Evolutionary conservation across 805 yeast genomes (phyloP).

Genomic region (Candida michaelii): DNA sequence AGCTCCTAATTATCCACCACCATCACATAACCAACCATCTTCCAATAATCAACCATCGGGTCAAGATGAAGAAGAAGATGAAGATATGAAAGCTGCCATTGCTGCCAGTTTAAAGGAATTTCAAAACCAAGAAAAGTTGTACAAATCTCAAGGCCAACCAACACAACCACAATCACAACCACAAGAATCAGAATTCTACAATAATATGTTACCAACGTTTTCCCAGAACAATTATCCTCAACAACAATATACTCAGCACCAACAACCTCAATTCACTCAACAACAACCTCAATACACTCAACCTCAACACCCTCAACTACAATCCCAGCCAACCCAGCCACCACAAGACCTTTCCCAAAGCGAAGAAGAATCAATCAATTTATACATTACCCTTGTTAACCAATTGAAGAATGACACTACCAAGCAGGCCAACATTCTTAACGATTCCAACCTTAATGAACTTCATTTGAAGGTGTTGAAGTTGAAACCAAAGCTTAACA

Average conservation of each 20-base stretch:
- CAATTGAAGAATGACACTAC: constrained; percentile 47
- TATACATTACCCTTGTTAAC: constrained; percentile 68
- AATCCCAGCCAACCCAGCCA: constrained; percentile 3
- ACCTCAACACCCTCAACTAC: constrained; percentile 4
- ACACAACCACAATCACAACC: constrained; percentile 11
- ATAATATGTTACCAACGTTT: constrained; percentile 24
- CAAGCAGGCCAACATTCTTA: constrained; percentile 36
- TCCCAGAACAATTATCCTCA: constrained; percentile 3
- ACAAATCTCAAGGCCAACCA: constrained; percentile 9
- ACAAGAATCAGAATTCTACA: constrained; percentile 27
- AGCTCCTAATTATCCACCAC: constrained; percentile 15
- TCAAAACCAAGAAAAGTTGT: constrained; percentile 34
- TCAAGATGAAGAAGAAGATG: constrained; percentile 55
- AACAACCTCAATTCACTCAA: not conserved
- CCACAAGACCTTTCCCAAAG: constrained; percentile 44
- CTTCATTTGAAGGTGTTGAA: constrained; percentile 59
- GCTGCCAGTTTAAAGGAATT: constrained; percentile 85
- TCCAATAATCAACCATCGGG: constrained; percentile 14
- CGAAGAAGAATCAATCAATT: constrained; percentile 69
- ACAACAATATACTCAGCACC: not conserved
- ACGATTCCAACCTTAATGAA: constrained; percentile 53
- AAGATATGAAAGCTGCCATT: constrained; percentile 89
- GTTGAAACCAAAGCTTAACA: constrained; percentile 68
- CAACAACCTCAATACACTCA: constrained; percentile 6
- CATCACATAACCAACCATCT: constrained; percentile 17